Percentiles rank a stretch among this genome's conserved stretches.
Conservation (phyloP, 2,329 filamentous ascomycete species). For the Ophiocordyceps unilateralis region DNA sequence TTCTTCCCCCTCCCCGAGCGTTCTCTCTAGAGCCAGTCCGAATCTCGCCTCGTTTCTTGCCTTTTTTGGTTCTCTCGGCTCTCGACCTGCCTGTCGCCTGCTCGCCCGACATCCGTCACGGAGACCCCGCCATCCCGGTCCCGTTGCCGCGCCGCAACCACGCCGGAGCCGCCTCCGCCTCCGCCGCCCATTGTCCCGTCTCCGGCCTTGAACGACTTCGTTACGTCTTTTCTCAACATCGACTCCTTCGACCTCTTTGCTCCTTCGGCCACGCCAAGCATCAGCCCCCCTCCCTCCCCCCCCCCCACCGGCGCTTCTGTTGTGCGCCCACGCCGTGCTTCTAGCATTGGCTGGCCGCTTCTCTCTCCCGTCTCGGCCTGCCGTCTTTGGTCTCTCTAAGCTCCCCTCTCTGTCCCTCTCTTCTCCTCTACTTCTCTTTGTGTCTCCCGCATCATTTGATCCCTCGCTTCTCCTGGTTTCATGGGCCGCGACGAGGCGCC, state of each 20-base stretch:
- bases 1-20: neutral
- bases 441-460: neutral
- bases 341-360: constrained; percentile 13
- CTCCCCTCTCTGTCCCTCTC: neutral
- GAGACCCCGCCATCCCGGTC: too few species aligned
- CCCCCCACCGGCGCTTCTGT: constrained; percentile 1
- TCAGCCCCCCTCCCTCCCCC: neutral
- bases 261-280: neutral
- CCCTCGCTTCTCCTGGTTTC: neutral
- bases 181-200: too few species aligned
- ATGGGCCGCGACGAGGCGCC: neutral
- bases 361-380: neutral
- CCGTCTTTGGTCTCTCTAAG: too few species aligned
- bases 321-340: constrained; percentile 3
- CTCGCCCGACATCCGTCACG: too few species aligned
- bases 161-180: too few species aligned
- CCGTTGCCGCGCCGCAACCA: too few species aligned
- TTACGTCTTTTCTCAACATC: too few species aligned
- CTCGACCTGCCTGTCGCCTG: neutral
- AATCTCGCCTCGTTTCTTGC: neutral
- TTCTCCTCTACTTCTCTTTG: neutral
- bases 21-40: too few species aligned
- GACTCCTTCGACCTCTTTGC: too few species aligned
- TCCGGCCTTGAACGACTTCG: too few species aligned
- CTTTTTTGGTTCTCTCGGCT: too few species aligned